Evolutionary conservation across 2,329 filamentous ascomycete genomes (phyloP).

Genomic region (Calonectria pseudoturangicola): DNA sequence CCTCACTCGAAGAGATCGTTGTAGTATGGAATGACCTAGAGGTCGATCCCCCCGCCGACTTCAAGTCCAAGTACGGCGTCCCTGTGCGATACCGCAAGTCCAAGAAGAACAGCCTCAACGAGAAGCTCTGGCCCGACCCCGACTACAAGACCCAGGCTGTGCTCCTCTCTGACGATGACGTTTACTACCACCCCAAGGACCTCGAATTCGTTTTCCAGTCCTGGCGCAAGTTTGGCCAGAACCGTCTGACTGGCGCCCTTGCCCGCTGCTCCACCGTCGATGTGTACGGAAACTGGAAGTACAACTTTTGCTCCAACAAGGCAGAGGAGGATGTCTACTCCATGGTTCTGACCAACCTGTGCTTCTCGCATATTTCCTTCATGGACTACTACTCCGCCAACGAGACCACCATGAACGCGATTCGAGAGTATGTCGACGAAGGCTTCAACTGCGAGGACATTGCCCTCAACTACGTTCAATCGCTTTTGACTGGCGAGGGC

Average conservation of each 20-base stretch:
- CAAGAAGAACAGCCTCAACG: constrained; percentile 60
- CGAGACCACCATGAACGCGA: constrained; percentile 55
- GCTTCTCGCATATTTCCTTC: constrained; percentile 62
- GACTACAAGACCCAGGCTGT: constrained; percentile 62
- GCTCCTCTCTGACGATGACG: constrained; percentile 64
- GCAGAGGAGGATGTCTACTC: constrained; percentile 56
- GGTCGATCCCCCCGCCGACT: constrained; percentile 54
- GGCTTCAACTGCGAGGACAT: constrained; percentile 65
- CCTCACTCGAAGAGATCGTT: constrained; percentile 62
- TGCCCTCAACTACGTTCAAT: constrained; percentile 61
- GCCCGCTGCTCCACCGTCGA: constrained; percentile 59
- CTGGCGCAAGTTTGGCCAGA: constrained; percentile 62
- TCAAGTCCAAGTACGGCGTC: constrained; percentile 56
- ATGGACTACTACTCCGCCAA: constrained; percentile 63
- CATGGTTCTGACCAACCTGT: constrained; percentile 62
- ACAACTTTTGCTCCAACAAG: constrained; percentile 57
- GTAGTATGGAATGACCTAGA: constrained; percentile 63
- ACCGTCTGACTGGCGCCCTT: constrained; percentile 60
- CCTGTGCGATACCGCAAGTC: constrained; percentile 60
- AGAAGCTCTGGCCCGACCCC: constrained; percentile 61
- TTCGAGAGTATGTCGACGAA: constrained; percentile 62
- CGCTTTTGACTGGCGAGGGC: constrained; percentile 58
- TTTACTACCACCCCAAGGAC: constrained; percentile 61
- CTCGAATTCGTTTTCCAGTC: constrained; percentile 64
- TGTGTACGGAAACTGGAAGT: constrained; percentile 55